Evolutionary conservation across 129 eudicot genomes (phyloP), one percentile per base, ranked within the genome.

Genomic region (Artemisia tridentata): DNA sequence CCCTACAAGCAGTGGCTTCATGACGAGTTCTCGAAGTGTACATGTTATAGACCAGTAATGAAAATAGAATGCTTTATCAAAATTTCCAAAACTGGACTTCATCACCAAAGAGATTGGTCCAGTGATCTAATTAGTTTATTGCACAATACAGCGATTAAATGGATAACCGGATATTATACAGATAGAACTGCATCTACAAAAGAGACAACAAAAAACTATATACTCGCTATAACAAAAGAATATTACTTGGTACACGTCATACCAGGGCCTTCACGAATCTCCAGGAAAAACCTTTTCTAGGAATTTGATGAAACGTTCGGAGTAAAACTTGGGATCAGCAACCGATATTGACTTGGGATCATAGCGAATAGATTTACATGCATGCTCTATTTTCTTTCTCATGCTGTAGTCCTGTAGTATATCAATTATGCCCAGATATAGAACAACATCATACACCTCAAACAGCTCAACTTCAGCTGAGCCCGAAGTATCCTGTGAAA

Each of bases 371-470:
- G 99, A 84, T 72, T 95, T 95, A 63, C 76, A 90, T 3, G 83
- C 83, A 29, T 90, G 97, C 79, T 95, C 99, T 7, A 86, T 5
- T 73, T 90, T 95, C 92, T 95, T 95, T 72, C 68, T 88, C 78
- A 81, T 15, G 88, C 80, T 90, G 83, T 95, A 95, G 21, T 95
- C 88, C 76, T 95, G 97, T 62, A 95, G 69, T 79, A 95, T 95
- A 74, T 95, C 99, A 15, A 95, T 95, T 13, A 88, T 78, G 62
- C 99, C 99, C 56, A 95, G 87, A 76, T 90, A 95, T 59, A 95
- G 85, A 71, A 95, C 93, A 29, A 90, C 97, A 47, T 95, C 93
- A 16, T 88, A 95, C 45, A 88, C 96, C 84, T 95, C 99, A 72
- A 90, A 90, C 1, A 90, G 96, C 61, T 95, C 99, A 25, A 88